phyloP scores from a whole-genome alignment of 1,284 basidiomycete genomes.

The Peniophora sp. region DNA sequence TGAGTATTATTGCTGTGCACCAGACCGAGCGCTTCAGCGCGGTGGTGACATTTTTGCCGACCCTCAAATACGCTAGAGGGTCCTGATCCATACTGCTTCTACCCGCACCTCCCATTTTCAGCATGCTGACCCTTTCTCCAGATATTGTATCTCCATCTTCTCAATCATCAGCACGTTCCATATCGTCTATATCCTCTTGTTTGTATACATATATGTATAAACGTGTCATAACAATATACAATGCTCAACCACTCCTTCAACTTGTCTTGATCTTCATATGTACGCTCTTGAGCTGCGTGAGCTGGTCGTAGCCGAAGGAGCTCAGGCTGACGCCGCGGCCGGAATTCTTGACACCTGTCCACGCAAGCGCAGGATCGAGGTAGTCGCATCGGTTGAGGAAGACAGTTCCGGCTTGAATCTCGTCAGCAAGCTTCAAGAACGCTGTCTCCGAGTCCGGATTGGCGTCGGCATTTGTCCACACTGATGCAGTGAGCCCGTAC shows the following conservation, averaged over 20 bases:
- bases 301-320: slow-evolving; percentile 78
- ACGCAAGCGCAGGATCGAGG: slow-evolving; percentile 86
- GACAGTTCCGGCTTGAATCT: slow-evolving; percentile 84
- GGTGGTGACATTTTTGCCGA: slow-evolving; percentile 12
- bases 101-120: background rate
- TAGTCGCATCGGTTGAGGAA: slow-evolving; percentile 88
- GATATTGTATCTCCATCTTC: background rate
- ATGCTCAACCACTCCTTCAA: too few species aligned
- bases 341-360: slow-evolving; percentile 92
- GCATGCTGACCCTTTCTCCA: background rate
- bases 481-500: slow-evolving; percentile 87
- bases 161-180: background rate
- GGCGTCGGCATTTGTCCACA: slow-evolving; percentile 78
- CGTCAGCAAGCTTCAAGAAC: slow-evolving; percentile 66
- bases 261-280: slow-evolving; percentile 64
- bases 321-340: slow-evolving; percentile 87
- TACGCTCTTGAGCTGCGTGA: slow-evolving; percentile 71
- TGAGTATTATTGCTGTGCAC: slow-evolving; percentile 11
- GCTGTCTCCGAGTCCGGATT: slow-evolving; percentile 54
- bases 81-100: slow-evolving; percentile 9
- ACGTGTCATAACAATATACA: background rate
- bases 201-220: background rate
- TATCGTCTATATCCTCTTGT: background rate
- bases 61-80: slow-evolving; percentile 14
- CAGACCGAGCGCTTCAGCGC: slow-evolving; percentile 12